phyloP scores from a whole-genome alignment of 73 alveolate genomes.

The Blepharisma stoltei region DNA sequence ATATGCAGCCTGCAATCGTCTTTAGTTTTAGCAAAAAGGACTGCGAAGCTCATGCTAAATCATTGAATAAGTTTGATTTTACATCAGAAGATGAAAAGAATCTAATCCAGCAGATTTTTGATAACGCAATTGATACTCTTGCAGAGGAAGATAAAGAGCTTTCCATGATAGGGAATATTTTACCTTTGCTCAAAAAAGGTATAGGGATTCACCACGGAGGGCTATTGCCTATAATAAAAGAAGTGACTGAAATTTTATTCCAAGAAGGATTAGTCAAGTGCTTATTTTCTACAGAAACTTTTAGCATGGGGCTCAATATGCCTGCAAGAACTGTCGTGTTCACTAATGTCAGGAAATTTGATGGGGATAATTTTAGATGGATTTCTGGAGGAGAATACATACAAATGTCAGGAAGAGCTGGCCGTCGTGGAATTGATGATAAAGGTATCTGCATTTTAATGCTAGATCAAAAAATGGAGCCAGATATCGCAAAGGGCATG shows the following conservation, averaged over 20 bases:
- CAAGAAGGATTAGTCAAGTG: conserved; percentile 94
- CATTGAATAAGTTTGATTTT: conserved; percentile 85
- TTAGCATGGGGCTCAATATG: conserved; percentile 99
- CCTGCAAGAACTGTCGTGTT: conserved; percentile 99
- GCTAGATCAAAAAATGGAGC: conserved; percentile 96
- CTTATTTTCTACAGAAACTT: conserved; percentile 99
- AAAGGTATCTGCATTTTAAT: conserved; percentile 97
- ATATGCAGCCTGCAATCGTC: conserved; percentile 90
- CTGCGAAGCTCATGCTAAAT: conserved; percentile 96
- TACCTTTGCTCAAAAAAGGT: conserved; percentile 92
- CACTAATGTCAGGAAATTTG: conserved; percentile 93
- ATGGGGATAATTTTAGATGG: conserved; percentile 97
- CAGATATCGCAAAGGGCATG: conserved; percentile 97
- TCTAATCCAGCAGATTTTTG: conserved; percentile 83
- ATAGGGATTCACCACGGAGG: conserved; percentile 99
- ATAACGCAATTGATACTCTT: conserved; percentile 94
- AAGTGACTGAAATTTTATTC: conserved; percentile 96
- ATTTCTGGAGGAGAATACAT: conserved; percentile 98
- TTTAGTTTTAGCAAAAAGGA: conserved; percentile 98
- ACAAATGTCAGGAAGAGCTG: conserved; percentile 99
- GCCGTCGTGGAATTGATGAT: conserved; percentile 99
- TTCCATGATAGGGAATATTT: conserved; percentile 85
- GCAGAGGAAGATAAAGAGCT: conserved; percentile 97
- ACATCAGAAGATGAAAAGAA: conserved; percentile 93
- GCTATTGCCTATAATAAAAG: conserved; percentile 97